These are phyloP conservation scores for Cytospora paraplurivora DNA, from an alignment of 2,329 filamentous ascomycete genomes.

Conservation along the genomic window DNA sequence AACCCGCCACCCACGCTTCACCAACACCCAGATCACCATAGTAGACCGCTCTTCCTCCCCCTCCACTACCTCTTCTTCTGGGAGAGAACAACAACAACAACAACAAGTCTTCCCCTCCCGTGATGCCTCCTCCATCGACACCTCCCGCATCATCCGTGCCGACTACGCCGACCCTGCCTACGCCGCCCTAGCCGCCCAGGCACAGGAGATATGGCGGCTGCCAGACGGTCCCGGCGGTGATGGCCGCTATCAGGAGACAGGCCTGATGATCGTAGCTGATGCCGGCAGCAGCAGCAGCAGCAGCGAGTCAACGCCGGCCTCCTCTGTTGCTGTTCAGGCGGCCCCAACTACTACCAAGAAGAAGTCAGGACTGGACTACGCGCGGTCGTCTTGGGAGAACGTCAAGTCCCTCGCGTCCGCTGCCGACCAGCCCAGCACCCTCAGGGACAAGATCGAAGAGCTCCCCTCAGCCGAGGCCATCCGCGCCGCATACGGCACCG, in stretches of 20 bases:
- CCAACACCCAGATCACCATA: conserved; percentile 56
- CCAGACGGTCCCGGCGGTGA: conserved; percentile 58
- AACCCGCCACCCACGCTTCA: conserved; percentile 59
- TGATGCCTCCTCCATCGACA: conserved; percentile 64
- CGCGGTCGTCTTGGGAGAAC: conserved; percentile 62
- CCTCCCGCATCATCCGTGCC: conserved; percentile 64
- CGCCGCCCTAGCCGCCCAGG: conserved; percentile 69
- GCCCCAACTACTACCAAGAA: background rate
- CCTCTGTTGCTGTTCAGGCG: background rate
- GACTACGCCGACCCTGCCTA: conserved; percentile 86
- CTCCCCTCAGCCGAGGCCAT: conserved; percentile 51
- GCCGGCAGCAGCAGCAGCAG: conserved; percentile 31
- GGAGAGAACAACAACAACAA: conserved; percentile 14
- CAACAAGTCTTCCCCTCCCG: conserved; percentile 57
- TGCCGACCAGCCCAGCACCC: conserved; percentile 35
- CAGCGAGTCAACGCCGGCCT: no score
- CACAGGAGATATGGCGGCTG: conserved; percentile 70
- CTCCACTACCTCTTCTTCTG: no score
- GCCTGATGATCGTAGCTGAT: conserved; percentile 66
- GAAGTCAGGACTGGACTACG: conserved; percentile 59
- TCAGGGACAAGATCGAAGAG: conserved; percentile 44
- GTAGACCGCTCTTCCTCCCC: conserved; percentile 53
- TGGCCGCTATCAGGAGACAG: conserved; percentile 70
- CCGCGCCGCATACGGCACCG: conserved; percentile 47
- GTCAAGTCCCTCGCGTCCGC: conserved; percentile 51